A percentile compares a stretch with the other conserved stretches of the same genome.
Evolutionary conservation across 169 alveolate genomes (phyloP).

Genomic region (Plasmodium gallinaceum): DNA sequence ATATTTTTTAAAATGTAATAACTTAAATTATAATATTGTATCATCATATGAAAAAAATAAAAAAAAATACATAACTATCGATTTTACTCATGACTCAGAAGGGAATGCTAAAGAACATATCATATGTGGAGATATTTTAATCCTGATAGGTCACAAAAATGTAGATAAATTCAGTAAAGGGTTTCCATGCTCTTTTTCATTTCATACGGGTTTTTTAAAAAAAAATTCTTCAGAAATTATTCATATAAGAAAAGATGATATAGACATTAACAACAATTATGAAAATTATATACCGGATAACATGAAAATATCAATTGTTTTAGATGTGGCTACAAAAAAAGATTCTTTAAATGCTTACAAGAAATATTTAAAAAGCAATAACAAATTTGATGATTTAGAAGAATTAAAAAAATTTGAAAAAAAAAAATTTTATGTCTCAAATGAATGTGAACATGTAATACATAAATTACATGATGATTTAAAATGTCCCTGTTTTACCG

Average conservation of each 20-base stretch:
- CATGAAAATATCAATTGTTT: slow-evolving; percentile 59
- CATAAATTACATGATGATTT: background rate
- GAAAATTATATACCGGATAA: slow-evolving; percentile 69
- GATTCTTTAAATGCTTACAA: slow-evolving; percentile 55
- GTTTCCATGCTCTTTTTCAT: slow-evolving; percentile 80
- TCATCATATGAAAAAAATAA: slow-evolving; percentile 74
- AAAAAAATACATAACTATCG: slow-evolving; percentile 78
- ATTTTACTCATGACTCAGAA: slow-evolving; percentile 78
- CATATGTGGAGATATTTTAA: slow-evolving; percentile 82
- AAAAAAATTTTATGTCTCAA: slow-evolving; percentile 22
- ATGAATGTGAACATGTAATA: slow-evolving; percentile 8
- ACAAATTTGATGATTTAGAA: slow-evolving; percentile 68
- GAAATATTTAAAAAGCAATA: slow-evolving; percentile 33
- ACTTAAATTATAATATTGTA: slow-evolving; percentile 46
- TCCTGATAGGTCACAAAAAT: slow-evolving; percentile 79
- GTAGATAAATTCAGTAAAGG: slow-evolving; percentile 76
- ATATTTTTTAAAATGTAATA: slow-evolving; percentile 64
- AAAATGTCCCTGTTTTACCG: background rate
- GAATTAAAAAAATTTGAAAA: slow-evolving; percentile 37
- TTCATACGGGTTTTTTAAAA: slow-evolving; percentile 82
- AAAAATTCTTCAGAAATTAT: slow-evolving; percentile 46
- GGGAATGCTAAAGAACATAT: slow-evolving; percentile 81
- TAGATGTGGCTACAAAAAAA: slow-evolving; percentile 31
- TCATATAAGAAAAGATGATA: slow-evolving; percentile 72
- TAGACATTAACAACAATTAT: slow-evolving; percentile 72